These are phyloP conservation scores for Phytophthora chlamydospora DNA, from an alignment of 352 stramenopile species.

Conservation along the genomic window DNA sequence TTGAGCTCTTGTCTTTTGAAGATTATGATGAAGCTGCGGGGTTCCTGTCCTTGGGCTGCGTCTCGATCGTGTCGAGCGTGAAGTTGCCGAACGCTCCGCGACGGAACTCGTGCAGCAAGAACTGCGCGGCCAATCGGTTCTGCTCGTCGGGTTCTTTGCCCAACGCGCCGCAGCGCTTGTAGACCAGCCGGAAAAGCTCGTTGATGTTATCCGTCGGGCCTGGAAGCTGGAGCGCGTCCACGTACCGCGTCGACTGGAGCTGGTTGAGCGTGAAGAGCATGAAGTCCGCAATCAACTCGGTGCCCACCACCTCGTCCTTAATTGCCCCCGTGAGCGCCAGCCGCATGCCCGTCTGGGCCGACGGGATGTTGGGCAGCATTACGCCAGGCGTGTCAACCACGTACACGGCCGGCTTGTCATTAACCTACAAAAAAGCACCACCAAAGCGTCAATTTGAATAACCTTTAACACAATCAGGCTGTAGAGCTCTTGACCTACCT, in stretches of 20 bases:
- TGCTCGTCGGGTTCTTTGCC: slow-evolving; percentile 82
- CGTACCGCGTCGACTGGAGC: slow-evolving; percentile 78
- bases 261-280: slow-evolving; percentile 90
- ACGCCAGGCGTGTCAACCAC: slow-evolving; percentile 90
- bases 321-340: slow-evolving; percentile 87
- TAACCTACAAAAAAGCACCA: slow-evolving; percentile 55
- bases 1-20: slow-evolving; percentile 13
- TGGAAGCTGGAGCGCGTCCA: slow-evolving; percentile 68
- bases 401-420: slow-evolving; percentile 87
- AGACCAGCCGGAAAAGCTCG: slow-evolving; percentile 64
- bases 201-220: slow-evolving; percentile 80
- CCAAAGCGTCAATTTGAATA: slow-evolving; percentile 4
- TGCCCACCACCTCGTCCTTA: slow-evolving; percentile 87
- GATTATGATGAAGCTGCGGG: slow-evolving; percentile 23
- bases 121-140: slow-evolving; percentile 67
- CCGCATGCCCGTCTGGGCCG: slow-evolving; percentile 80
- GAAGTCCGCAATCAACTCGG: slow-evolving; percentile 89
- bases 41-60: slow-evolving; percentile 11
- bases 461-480: slow-evolving; percentile 2
- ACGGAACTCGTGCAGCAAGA: slow-evolving; percentile 78
- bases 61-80: slow-evolving; percentile 71
- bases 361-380: slow-evolving; percentile 87
- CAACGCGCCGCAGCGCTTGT: slow-evolving; percentile 74
- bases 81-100: slow-evolving; percentile 82
- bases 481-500: slow-evolving; percentile 43